Conservation (phyloP, 192 early-diverging fungal species). For the Coemansia sp. region DNA sequence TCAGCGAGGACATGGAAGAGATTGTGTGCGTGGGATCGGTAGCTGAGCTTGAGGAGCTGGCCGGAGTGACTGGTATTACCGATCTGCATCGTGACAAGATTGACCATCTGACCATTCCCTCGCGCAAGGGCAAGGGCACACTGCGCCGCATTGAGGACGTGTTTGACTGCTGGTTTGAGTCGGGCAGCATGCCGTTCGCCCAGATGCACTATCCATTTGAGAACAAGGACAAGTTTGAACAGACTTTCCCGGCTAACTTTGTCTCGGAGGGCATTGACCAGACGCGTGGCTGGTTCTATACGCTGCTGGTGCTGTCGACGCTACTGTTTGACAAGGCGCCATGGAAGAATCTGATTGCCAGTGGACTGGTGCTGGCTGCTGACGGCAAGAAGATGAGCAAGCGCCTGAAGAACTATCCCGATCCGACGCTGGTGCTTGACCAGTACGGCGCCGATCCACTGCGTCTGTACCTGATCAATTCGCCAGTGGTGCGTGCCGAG, state of each 20-base stretch:
- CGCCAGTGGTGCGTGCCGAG: constrained; percentile 96
- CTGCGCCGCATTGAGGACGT: constrained; percentile 92
- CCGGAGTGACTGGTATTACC: constrained; percentile 80
- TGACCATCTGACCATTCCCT: constrained; percentile 96
- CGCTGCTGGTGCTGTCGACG: constrained; percentile 93
- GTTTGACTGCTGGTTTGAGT: constrained; percentile 99
- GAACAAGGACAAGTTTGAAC: constrained; percentile 84
- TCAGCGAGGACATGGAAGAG: constrained; percentile 88
- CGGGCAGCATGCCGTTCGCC: constrained; percentile 98
- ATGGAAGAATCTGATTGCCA: constrained; percentile 97
- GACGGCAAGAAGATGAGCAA: constrained; percentile 99
- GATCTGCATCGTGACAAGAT: constrained; percentile 97
- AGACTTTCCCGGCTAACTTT: constrained; percentile 96
- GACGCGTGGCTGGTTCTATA: constrained; percentile 99
- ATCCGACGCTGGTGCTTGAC: constrained; percentile 79
- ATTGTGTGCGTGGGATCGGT: constrained; percentile 88
- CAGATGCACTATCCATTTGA: constrained; percentile 99
- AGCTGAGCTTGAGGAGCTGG: constrained; percentile 82
- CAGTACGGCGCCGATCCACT: constrained; percentile 93
- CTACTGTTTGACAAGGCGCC: constrained; percentile 93
- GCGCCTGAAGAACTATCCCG: constrained; percentile 97
- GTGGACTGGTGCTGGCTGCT: constrained; percentile 91
- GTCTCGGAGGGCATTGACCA: constrained; percentile 99
- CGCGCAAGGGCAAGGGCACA: constrained; percentile 78
- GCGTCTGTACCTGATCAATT: constrained; percentile 94